These are phyloP conservation scores for Trifolium repens DNA, from an alignment of 306 rosid species.

Conservation along the genomic window DNA sequence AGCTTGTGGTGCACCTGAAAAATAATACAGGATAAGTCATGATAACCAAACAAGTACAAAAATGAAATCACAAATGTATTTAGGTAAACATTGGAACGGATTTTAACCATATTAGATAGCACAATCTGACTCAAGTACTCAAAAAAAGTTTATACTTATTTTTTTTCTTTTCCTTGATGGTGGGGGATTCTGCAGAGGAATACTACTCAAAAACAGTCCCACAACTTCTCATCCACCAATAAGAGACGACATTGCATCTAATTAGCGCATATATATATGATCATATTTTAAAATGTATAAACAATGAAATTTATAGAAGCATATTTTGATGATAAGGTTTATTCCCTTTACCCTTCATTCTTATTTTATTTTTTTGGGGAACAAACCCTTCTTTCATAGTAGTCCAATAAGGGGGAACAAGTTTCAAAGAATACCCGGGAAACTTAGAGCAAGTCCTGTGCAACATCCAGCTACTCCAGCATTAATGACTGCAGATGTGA, in stretches of 20 bases:
- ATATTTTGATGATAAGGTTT: background rate
- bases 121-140: background rate
- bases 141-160: background rate
- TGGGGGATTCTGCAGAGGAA: constrained; percentile 2
- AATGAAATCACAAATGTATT: constrained; percentile 29
- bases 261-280: background rate
- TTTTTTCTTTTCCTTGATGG: background rate
- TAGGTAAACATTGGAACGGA: constrained; percentile 9
- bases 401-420: constrained; percentile 16
- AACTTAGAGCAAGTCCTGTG: constrained; percentile 96
- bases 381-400: background rate
- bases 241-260: background rate
- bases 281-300: background rate
- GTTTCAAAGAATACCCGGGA: constrained; percentile 67
- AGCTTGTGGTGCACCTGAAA: constrained; percentile 95
- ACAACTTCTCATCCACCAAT: background rate
- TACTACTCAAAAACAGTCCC: background rate
- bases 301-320: constrained; percentile 26
- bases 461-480: constrained; percentile 99
- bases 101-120: constrained; percentile 7
- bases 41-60: constrained; percentile 30
- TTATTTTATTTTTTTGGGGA: background rate
- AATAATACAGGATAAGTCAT: constrained; percentile 23
- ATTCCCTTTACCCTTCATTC: constrained; percentile 13
- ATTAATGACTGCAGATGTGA: constrained; percentile 71